Evolutionary conservation across 208 protist genomes (phyloP).

Genomic region (Crithidia sp.): DNA sequence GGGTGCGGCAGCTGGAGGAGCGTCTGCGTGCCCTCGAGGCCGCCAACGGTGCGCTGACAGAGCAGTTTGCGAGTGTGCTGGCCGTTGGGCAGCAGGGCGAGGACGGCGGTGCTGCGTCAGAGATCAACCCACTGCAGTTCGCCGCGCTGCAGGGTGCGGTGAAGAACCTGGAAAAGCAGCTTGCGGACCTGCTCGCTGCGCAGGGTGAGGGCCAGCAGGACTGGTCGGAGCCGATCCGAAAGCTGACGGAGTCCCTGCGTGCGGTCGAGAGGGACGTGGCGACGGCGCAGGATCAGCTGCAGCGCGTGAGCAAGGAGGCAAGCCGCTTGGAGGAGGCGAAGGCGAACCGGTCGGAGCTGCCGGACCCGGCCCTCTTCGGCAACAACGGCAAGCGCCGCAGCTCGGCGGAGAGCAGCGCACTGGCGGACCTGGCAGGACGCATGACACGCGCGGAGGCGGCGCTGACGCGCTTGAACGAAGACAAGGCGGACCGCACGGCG

Average conservation of each 20-base stretch:
- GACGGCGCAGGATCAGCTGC: slow-evolving; percentile 32
- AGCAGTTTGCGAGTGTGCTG: slow-evolving; percentile 33
- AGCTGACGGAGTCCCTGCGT: slow-evolving; percentile 39
- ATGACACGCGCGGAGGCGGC: slow-evolving; percentile 36
- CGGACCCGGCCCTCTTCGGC: slow-evolving; percentile 1
- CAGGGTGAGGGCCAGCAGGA: slow-evolving; percentile 39
- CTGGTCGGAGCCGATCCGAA: slow-evolving; percentile 53
- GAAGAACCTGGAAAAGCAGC: slow-evolving; percentile 68
- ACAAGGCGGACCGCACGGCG: slow-evolving; percentile 70
- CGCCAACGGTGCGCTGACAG: slow-evolving; percentile 30
- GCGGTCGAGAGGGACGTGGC: slow-evolving; percentile 43
- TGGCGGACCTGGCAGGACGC: slow-evolving; percentile 44
- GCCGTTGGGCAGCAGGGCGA: slow-evolving; percentile 9
- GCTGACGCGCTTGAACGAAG: slow-evolving; percentile 50
- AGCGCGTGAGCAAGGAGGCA: slow-evolving; percentile 31
- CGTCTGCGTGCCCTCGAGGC: slow-evolving; percentile 46
- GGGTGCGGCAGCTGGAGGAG: slow-evolving; percentile 47
- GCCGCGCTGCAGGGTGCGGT: slow-evolving; percentile 54
- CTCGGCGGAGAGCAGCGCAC: slow-evolving; percentile 16
- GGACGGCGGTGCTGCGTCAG: slow-evolving; percentile 22
- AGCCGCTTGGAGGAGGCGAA: slow-evolving; percentile 58
- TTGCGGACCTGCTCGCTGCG: slow-evolving; percentile 48
- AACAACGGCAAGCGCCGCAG: slow-evolving; percentile 9
- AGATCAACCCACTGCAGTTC: slow-evolving; percentile 58
- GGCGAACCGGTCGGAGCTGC: slow-evolving; percentile 46